Percentiles rank a stretch among this genome's conserved stretches.
Evolutionary conservation across 164 flowering plant species (phyloP).

Genomic region (Magnolia sinica): DNA sequence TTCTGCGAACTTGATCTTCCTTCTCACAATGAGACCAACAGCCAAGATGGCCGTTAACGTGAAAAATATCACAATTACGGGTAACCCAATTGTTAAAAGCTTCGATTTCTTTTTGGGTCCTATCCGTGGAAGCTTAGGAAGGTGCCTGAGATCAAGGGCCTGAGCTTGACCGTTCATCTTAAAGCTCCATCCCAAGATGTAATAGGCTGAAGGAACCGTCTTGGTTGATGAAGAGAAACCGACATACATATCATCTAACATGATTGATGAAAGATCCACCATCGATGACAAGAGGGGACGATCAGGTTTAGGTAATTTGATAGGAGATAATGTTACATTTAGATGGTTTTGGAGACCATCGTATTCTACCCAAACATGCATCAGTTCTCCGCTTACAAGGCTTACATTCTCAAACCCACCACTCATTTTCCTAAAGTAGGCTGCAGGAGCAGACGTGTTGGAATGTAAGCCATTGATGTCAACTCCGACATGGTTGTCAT

Average conservation of each 20-base stretch:
- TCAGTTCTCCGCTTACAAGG: conserved; percentile 5
- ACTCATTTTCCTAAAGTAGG: neutral
- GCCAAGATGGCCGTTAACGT: neutral
- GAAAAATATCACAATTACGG: neutral
- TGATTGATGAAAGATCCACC: conserved; percentile 1
- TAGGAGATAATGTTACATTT: conserved; percentile 10
- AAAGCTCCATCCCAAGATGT: conserved; percentile 22
- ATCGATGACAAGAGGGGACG: conserved; percentile 8
- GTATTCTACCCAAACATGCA: conserved; percentile 13
- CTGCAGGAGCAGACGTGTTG: neutral
- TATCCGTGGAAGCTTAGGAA: conserved; percentile 11
- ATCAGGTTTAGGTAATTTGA: conserved; percentile 1
- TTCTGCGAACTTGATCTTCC: conserved; percentile 26
- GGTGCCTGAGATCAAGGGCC: neutral
- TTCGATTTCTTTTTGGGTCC: conserved; percentile 7
- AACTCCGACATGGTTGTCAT: neutral
- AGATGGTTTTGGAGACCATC: neutral
- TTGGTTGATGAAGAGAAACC: conserved; percentile 17
- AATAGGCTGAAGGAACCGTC: neutral
- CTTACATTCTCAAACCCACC: neutral
- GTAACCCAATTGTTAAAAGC: conserved; percentile 12
- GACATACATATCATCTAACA: conserved; percentile 12
- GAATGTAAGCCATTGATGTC: neutral
- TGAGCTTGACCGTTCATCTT: conserved; percentile 16
- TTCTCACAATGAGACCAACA: neutral